Conservation (phyloP, 176 grass and related monocot genomes). For the Elymus sibiricus region DNA sequence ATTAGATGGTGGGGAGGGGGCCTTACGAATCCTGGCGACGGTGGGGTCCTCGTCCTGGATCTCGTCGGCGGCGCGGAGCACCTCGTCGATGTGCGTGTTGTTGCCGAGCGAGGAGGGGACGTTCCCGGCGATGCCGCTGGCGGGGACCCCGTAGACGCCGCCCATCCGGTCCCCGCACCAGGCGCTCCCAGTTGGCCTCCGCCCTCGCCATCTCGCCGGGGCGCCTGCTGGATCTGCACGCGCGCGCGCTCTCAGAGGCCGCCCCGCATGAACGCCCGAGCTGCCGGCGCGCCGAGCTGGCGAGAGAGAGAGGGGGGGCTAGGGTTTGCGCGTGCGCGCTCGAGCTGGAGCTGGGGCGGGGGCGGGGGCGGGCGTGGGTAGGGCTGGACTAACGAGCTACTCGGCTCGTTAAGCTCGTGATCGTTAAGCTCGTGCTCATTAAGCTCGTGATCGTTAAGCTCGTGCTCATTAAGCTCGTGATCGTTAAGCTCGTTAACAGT, state of each 20-base stretch:
- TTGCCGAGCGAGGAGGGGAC: slow-evolving; percentile 76
- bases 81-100: slow-evolving; percentile 87
- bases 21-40: slow-evolving; percentile 79
- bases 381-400: no score
- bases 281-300: not conserved
- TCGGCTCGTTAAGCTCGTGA: no score
- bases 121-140: slow-evolving; percentile 60
- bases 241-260: slow-evolving; percentile 18
- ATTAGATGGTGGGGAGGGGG: not conserved
- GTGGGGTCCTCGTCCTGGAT: slow-evolving; percentile 90
- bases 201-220: slow-evolving; percentile 53
- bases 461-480: no score
- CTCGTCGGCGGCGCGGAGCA: slow-evolving; percentile 89
- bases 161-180: slow-evolving; percentile 55
- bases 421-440: no score
- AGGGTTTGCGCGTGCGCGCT: slow-evolving; percentile 30
- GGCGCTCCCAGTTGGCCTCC: slow-evolving; percentile 88
- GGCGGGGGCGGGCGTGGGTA: no score
- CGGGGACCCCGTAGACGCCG: slow-evolving; percentile 37
- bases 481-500: no score
- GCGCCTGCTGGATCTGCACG: not conserved
- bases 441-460: no score
- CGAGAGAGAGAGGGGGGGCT: not conserved
- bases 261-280: not conserved
- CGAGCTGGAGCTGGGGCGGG: not conserved